Percentiles rank a stretch among this genome's conserved stretches.
phyloP scores from a whole-genome alignment of 2,329 filamentous ascomycete genomes.

The Aspergillus quadricinctus region DNA sequence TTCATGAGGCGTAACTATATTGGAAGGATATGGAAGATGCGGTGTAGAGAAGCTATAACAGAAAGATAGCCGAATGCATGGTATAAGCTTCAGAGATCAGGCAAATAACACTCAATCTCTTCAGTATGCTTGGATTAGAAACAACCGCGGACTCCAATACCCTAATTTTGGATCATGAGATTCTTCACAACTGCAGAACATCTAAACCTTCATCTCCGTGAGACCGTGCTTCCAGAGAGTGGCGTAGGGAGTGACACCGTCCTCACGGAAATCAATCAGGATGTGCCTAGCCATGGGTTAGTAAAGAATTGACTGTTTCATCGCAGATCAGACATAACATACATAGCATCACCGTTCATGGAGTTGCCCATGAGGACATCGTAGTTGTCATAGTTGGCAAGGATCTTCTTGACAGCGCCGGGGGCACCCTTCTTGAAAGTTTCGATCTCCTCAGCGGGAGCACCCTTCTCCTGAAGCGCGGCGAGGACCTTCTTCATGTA shows the following conservation, averaged over 20 bases:
- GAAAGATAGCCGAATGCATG: conserved; percentile 12
- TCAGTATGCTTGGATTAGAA: conserved; percentile 2
- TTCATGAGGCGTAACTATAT: conserved; percentile 37
- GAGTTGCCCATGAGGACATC: conserved; percentile 91
- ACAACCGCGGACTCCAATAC: conserved; percentile 9
- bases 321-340: conserved; percentile 38
- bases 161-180: conserved; percentile 17
- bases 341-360: conserved; percentile 94
- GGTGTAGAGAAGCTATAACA: conserved; percentile 14
- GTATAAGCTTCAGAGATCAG: conserved; percentile 14
- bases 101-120: neutral
- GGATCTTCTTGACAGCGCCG: conserved; percentile 73
- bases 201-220: conserved; percentile 83
- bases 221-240: conserved; percentile 95
- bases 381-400: conserved; percentile 92
- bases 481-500: conserved; percentile 91
- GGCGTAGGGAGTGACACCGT: conserved; percentile 85
- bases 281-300: conserved; percentile 58
- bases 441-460: conserved; percentile 62
- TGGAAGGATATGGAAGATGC: conserved; percentile 27
- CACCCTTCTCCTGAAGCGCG: conserved; percentile 59
- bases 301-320: neutral
- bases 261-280: conserved; percentile 96
- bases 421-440: conserved; percentile 74
- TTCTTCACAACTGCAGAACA: conserved; percentile 10